phyloP scores from a whole-genome alignment of 2,329 filamentous ascomycete species.

The Scedosporium aurantiacum region DNA sequence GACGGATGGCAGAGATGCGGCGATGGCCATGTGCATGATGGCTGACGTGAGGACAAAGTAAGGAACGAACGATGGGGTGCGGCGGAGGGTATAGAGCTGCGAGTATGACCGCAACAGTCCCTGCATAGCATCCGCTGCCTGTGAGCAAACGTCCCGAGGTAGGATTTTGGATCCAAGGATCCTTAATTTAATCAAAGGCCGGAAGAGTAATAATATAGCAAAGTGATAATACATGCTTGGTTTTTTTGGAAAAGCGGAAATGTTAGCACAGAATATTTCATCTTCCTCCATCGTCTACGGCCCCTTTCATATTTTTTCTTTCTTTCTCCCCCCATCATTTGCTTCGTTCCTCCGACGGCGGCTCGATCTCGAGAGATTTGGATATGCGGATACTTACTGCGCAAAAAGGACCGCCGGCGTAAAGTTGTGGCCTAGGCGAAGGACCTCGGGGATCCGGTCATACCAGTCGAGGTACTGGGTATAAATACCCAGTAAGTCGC shows the following conservation, averaged over 20 bases:
- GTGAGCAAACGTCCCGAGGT: conserved; percentile 55
- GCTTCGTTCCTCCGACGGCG: no score
- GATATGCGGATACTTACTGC: conserved; percentile 45
- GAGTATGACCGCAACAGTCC: conserved; percentile 45
- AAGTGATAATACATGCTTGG: conserved; percentile 60
- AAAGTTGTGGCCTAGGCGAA: conserved; percentile 56
- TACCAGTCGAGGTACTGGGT: conserved; percentile 64
- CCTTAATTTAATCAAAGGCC: conserved; percentile 55
- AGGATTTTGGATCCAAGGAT: conserved; percentile 53
- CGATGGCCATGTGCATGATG: conserved; percentile 50
- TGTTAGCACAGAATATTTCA: not conserved
- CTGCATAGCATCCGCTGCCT: conserved; percentile 49
- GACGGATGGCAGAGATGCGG: conserved; percentile 22
- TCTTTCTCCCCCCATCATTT: no score
- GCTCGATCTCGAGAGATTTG: no score
- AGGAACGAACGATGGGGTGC: conserved; percentile 49
- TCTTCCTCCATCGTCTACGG: no score
- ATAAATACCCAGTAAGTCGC: conserved; percentile 52
- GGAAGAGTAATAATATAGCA: conserved; percentile 60
- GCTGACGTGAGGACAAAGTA: conserved; percentile 50
- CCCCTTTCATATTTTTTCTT: no score
- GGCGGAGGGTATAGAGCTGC: conserved; percentile 44
- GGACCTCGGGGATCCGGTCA: conserved; percentile 50
- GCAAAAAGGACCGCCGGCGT: conserved; percentile 63
- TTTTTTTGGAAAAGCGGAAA: not conserved